A percentile compares a stretch with the other conserved stretches of the same genome.
Conservation (phyloP, 2,329 filamentous ascomycete genomes). For the Xylaria sp. region DNA sequence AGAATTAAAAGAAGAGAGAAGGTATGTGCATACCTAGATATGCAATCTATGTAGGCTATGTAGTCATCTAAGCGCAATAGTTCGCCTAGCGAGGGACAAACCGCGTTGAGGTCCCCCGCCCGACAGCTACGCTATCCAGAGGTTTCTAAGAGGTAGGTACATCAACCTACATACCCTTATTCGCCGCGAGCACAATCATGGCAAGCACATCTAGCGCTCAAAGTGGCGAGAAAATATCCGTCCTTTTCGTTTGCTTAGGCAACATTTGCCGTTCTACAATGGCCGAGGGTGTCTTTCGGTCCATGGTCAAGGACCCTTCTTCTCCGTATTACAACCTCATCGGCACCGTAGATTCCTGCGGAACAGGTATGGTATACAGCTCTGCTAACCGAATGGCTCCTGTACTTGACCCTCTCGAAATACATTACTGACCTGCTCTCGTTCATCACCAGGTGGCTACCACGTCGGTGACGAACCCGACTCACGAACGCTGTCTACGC, state of each 20-base stretch:
- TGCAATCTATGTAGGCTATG: too few relatives aligned
- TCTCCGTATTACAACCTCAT: conserved; percentile 65
- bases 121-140: too few relatives aligned
- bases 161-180: neutral
- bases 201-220: conserved; percentile 20
- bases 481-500: conserved; percentile 79
- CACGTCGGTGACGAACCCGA: conserved; percentile 81
- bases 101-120: too few relatives aligned
- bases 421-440: conserved; percentile 1
- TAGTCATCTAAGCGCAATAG: too few relatives aligned
- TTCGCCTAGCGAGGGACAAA: too few relatives aligned
- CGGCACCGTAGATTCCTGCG: conserved; percentile 80
- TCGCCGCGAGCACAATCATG: conserved; percentile 7
- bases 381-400: neutral
- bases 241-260: conserved; percentile 94
- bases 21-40: too few relatives aligned
- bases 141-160: too few relatives aligned
- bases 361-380: conserved; percentile 62
- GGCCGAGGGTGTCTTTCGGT: conserved; percentile 91
- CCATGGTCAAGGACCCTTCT: conserved; percentile 62
- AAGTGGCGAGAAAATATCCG: conserved; percentile 56
- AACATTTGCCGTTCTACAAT: conserved; percentile 96
- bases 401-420: neutral
- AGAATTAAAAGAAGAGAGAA: too few relatives aligned
- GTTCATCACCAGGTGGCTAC: conserved; percentile 67